Evolutionary conservation across 2,329 filamentous ascomycete genomes (phyloP), one percentile per base, ranked within the genome.

Genomic region (Aureobasidium sp.): DNA sequence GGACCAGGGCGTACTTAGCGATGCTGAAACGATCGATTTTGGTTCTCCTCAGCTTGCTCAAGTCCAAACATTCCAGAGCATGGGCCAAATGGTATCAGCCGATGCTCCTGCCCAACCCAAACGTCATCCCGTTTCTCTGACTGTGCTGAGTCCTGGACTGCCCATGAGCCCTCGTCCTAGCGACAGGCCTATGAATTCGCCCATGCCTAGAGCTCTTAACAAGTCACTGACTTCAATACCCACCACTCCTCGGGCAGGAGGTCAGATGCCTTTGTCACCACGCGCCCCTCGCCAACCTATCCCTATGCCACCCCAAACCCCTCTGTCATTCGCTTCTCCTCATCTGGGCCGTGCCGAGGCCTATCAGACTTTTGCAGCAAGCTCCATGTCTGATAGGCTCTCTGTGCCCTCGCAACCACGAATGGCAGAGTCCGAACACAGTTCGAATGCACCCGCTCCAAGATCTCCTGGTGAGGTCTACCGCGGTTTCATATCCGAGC

Each of bases 401-500:
- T 67, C 67, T 51, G 65, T 67, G 11, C 55, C 58, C 14, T 44
- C 52, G 22, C 61, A 42, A 12, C 25, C 63, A 12, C 51, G 58
- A 1, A 47, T 48, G 25, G 36, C 56, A 15, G 62, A 65, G 31
- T 6, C 37, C 2, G 62, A 63, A 22, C 55, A 52, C 17, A 27
- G 29, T 5, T 36, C 39, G 15, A 42, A 14, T 15, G 45, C 36
- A 14, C 41, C 60, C 27, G 59, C 39, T 8, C 62, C 64, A 22
- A 58, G 49, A 37, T 62, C 68, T 36, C 71, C 76, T 25, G 74
- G 72, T 29, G 76, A 79, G 60, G 84, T 96, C 25, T 95, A 86
- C 72, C 87, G 82, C 68, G 91, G 91, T 0, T 82, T 97, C 25
- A 81, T 91, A 5, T 91, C 88, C 0, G 91, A 96, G 0, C 89